Conservation (phyloP, 73 alveolate species). For the Paramecium bursaria region DNA sequence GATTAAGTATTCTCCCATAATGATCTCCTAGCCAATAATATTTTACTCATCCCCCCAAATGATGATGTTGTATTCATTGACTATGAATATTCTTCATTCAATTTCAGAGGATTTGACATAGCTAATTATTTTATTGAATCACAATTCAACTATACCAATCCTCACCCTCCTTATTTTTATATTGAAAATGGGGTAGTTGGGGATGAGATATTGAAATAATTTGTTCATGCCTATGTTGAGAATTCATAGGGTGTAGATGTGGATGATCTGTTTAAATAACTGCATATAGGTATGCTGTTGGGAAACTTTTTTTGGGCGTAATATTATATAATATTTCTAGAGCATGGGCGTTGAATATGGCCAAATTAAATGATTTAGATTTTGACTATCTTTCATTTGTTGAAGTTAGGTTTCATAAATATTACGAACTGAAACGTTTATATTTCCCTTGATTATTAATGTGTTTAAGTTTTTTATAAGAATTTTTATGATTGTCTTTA, state of each 20-base stretch:
- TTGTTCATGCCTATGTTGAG: constrained; percentile 27
- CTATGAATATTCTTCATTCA: constrained; percentile 60
- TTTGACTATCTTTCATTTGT: constrained; percentile 59
- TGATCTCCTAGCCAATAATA: constrained; percentile 67
- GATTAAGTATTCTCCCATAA: constrained; percentile 68
- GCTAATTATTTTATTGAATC: constrained; percentile 69
- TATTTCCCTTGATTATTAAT: too few species aligned
- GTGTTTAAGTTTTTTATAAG: too few species aligned
- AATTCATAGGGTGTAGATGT: constrained; percentile 2
- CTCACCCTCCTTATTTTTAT: constrained; percentile 66
- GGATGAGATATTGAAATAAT: constrained; percentile 3
- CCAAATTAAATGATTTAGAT: constrained; percentile 34
- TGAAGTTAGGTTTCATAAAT: constrained; percentile 46
- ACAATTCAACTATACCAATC: constrained; percentile 52
- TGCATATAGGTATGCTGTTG: constrained; percentile 17
- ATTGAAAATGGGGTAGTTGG: constrained; percentile 56
- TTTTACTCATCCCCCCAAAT: constrained; percentile 51
- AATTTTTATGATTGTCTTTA: too few species aligned
- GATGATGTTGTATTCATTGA: constrained; percentile 63
- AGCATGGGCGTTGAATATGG: constrained; percentile 58
- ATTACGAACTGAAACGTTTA: constrained; percentile 48
- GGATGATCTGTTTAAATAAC: not conserved
- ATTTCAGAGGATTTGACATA: constrained; percentile 67
- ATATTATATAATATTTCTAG: not conserved
- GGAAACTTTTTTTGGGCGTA: constrained; percentile 59